Evolutionary conservation across 805 yeast species (phyloP).

Genomic region (Peterozyma xylosa): DNA sequence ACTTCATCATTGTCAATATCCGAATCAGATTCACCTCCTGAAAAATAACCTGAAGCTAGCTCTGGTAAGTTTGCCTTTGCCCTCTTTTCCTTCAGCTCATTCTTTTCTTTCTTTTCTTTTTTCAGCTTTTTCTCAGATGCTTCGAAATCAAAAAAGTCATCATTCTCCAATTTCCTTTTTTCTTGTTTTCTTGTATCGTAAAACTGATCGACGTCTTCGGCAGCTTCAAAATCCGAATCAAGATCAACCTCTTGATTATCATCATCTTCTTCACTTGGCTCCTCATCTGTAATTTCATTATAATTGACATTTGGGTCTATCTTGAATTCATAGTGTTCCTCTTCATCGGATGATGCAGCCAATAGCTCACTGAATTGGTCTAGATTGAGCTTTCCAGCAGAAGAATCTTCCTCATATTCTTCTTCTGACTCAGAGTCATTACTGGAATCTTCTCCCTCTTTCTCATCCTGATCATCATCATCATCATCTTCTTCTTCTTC

Average conservation of each 20-base stretch:
- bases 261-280: constrained; percentile 33
- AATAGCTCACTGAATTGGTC: constrained; percentile 30
- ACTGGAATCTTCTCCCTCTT: constrained; percentile 9
- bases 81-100: constrained; percentile 20
- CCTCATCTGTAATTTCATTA: constrained; percentile 62
- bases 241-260: constrained; percentile 10
- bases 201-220: constrained; percentile 3
- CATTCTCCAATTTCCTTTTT: constrained; percentile 17
- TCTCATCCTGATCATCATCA: constrained; percentile 12
- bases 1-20: constrained; percentile 37
- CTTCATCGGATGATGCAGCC: constrained; percentile 37
- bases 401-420: constrained; percentile 11
- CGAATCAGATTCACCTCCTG: constrained; percentile 70
- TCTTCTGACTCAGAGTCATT: constrained; percentile 16
- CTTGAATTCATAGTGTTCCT: constrained; percentile 21
- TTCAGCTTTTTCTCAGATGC: constrained; percentile 10
- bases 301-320: constrained; percentile 35
- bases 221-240: not conserved
- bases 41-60: constrained; percentile 71
- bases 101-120: constrained; percentile 15
- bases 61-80: constrained; percentile 48
- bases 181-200: constrained; percentile 4
- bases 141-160: constrained; percentile 31
- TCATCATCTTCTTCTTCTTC: constrained; percentile 19
- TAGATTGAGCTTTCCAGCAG: constrained; percentile 12